Evolutionary conservation across 306 rosid species (phyloP).

Genomic region (Chamaecrista fasciculata): DNA sequence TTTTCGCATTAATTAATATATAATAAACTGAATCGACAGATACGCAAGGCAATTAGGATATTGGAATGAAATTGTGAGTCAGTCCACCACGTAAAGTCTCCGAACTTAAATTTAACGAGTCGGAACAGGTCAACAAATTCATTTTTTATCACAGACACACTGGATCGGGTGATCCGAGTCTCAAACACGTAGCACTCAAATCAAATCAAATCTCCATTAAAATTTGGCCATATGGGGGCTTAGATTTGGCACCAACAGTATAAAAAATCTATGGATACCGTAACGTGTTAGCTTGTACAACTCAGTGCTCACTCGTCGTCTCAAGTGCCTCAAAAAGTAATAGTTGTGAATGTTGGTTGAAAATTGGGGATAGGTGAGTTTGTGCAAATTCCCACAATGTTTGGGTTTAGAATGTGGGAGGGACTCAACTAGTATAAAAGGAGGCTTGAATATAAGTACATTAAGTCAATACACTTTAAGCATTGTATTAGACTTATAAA

Average conservation of each 20-base stretch:
- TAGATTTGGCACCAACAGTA: neutral
- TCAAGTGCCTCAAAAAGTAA: too few species aligned
- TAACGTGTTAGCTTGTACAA: too few species aligned
- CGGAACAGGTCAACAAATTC: slow-evolving; percentile 23
- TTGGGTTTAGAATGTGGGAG: too few species aligned
- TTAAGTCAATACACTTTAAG: too few species aligned
- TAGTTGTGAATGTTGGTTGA: too few species aligned
- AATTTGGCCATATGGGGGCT: neutral
- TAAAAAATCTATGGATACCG: neutral
- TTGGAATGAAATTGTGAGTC: neutral
- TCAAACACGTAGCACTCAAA: neutral
- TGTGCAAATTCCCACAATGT: too few species aligned
- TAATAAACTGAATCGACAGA: neutral
- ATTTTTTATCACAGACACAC: slow-evolving; percentile 9
- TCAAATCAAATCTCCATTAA: neutral
- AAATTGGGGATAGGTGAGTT: too few species aligned
- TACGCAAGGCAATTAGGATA: neutral
- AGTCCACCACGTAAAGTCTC: neutral
- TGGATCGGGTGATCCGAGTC: neutral
- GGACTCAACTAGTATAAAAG: too few species aligned
- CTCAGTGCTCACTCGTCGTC: too few species aligned
- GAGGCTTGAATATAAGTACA: too few species aligned
- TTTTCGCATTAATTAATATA: too few species aligned
- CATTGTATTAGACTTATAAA: too few species aligned
- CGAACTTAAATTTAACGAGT: neutral